Base-by-base conservation (phyloP, 495 filamentous ascomycete species). In the Lasiosphaeria miniovina region DNA sequence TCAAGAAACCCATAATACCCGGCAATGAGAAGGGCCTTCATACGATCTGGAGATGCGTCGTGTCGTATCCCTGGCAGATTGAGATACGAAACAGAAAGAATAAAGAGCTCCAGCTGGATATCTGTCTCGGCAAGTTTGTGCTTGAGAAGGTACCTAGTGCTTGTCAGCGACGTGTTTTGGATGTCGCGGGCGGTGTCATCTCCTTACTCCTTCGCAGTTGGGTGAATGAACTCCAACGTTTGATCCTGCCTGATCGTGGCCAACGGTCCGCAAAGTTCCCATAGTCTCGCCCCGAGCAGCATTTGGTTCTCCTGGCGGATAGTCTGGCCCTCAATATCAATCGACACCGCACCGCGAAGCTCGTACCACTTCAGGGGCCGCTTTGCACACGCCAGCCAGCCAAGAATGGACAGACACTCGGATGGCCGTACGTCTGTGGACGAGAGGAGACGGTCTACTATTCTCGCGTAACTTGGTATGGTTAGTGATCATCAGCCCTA, bases 211-310 rank as follows among this genome's bases (percentile, higher is more conserved):
- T 67, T 73, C 11, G 52, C 52, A 41, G 77, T 80, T 14, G 55
- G 59, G 58, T 81, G 78, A 50, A 80, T 71, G 9, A 81, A 63
- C 49, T 75, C 64, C 2, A 79, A 56, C 2, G 59, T 66, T 41
- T 68, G 70, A 15, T 67, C 70, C 31, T 64, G 58, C 24, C 62
- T 64, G 7, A 72, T 46, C 46, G 75, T 67, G 4, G 81, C 57
- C 1, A 82, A 64, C 24, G 79, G 77, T 5, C 72, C 78, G 59
- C 73, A 82, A 7, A 81, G 64, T n/a, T 78, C 76, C 24, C 72
- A 65, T 8, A 74, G 61, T n/a, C n/a, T n/a, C 52, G n/a, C 15
- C 14, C 62, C 56, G 8, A 70, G 46, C n/a, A 79, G 49, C 12
- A 46, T 58, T n/a, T n/a, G n/a, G 6, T 63, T 61, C n/a, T 65